phyloP scores from a whole-genome alignment of 2,329 filamentous ascomycete genomes.

The Aspergillus clavatus region DNA sequence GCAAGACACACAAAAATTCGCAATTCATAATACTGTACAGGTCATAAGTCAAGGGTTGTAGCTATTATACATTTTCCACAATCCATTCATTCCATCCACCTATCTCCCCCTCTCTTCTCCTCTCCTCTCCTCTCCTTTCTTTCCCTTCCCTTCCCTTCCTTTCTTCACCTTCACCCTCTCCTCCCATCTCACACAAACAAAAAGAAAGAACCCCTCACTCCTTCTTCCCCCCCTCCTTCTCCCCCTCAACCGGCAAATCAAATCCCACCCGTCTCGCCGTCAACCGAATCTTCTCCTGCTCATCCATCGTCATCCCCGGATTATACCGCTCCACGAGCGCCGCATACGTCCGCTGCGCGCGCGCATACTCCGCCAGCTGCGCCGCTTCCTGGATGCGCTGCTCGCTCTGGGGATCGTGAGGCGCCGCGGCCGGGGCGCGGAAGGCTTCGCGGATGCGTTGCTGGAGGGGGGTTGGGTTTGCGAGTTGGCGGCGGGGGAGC shows the following conservation, averaged over 20 bases:
- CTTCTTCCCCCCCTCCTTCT: constrained; percentile 6
- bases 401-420: constrained; percentile 16
- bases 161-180: too few species aligned
- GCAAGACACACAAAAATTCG: too few species aligned
- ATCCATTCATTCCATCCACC: not conserved
- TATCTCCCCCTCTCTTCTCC: too few species aligned
- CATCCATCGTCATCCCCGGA: constrained; percentile 81
- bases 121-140: too few species aligned
- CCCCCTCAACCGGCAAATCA: constrained; percentile 69
- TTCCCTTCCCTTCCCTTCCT: too few species aligned
- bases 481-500: constrained; percentile 66
- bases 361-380: constrained; percentile 74
- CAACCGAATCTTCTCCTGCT: constrained; percentile 75
- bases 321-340: constrained; percentile 87
- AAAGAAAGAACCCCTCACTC: constrained; percentile 2
- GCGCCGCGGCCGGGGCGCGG: too few species aligned
- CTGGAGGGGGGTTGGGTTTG: constrained; percentile 65
- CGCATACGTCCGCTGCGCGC: constrained; percentile 78
- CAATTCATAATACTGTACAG: not conserved
- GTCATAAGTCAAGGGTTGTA: not conserved
- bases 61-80: not conserved
- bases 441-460: constrained; percentile 63
- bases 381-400: constrained; percentile 54
- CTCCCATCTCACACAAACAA: too few species aligned
- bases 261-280: constrained; percentile 85